Base-by-base conservation (phyloP, 1,284 basidiomycete genomes). In the Sanguinoderma infundibulare region DNA sequence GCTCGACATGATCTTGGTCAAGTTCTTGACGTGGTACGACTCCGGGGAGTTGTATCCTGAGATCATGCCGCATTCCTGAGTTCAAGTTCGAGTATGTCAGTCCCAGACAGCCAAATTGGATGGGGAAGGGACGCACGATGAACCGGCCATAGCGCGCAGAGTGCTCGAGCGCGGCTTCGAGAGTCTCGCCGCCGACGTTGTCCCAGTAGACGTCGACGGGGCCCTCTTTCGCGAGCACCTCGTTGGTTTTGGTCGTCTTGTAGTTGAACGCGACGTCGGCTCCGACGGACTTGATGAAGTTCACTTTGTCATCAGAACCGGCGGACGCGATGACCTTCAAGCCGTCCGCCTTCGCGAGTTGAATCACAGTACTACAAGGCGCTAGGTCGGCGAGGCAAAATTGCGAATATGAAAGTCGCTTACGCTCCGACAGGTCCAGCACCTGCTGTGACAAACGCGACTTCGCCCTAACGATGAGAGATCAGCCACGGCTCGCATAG, bases 221-320 rank as follows among this genome's bases (percentile, higher is more conserved):
- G 15, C 87, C 86, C 53, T 87, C 78, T 67, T 82, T 80, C 64
- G 79, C 76, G 65, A 91, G 80, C 1, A 86, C 80, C 32, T 82
- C 77, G 42, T 73, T 74, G 15, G 82, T 83, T 51, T 73, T 73
- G 14, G 73, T 73, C 0, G 76, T 82, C 75, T 91, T 92, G 77
- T 92, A 92, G 75, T 92, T 90, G 76, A 92, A 85, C 0, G 81
- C 85, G 15, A 85, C 81, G 69, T 93, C 89, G 9, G 85, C 85
- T 0, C 89, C 89, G 40, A 90, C 72, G 35, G 81, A 72, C 64
- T 83, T 83, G 67, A 90, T 79, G 72, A 83, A 87, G 7, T 77
- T 72, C 55, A 87, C 84, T 73, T 93, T 94, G 54, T 87, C 86
- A 9, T 85, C 80, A 0, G 86, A 85, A 1, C 91, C 90, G 0